These are phyloP conservation scores for Lactarius quietus DNA, from an alignment of 768 basidiomycete genomes.

Conservation along the genomic window DNA sequence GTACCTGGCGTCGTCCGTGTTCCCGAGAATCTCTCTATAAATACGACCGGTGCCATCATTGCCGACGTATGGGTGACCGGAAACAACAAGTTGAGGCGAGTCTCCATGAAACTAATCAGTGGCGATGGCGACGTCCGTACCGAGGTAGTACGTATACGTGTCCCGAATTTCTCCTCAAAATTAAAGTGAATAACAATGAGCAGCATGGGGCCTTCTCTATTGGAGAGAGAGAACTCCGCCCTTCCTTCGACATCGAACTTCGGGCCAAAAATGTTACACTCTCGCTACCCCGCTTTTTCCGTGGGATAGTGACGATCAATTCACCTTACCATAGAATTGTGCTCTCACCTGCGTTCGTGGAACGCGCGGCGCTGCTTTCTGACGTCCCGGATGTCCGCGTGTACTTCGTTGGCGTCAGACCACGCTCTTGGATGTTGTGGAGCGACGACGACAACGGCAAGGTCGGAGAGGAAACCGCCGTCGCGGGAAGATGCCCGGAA, in stretches of 20 bases:
- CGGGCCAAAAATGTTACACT: not conserved
- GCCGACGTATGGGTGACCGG: slow-evolving; percentile 6
- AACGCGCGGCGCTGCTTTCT: not conserved
- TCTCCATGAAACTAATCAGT: not conserved
- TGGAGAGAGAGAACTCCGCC: not conserved
- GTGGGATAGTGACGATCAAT: slow-evolving; percentile 7
- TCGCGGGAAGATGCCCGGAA: not conserved
- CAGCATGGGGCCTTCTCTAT: not conserved
- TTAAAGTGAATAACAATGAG: too few species aligned
- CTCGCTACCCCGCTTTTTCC: slow-evolving; percentile 15
- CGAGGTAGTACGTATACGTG: slow-evolving; percentile 9
- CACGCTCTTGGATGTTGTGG: not conserved
- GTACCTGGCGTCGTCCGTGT: not conserved
- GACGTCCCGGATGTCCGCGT: not conserved
- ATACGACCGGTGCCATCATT: not conserved
- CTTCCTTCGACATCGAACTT: slow-evolving; percentile 3
- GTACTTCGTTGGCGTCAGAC: slow-evolving; percentile 12
- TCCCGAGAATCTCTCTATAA: slow-evolving; percentile 2
- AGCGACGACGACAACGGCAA: not conserved
- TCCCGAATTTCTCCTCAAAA: not conserved
- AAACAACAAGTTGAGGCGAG: not conserved
- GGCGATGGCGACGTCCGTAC: not conserved
- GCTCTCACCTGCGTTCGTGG: slow-evolving; percentile 1
- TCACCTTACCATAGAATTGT: not conserved
- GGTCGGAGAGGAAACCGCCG: not conserved